These are phyloP conservation scores for Maudiozyma saulgeensis DNA, from an alignment of 805 yeast species.

Conservation along the genomic window DNA sequence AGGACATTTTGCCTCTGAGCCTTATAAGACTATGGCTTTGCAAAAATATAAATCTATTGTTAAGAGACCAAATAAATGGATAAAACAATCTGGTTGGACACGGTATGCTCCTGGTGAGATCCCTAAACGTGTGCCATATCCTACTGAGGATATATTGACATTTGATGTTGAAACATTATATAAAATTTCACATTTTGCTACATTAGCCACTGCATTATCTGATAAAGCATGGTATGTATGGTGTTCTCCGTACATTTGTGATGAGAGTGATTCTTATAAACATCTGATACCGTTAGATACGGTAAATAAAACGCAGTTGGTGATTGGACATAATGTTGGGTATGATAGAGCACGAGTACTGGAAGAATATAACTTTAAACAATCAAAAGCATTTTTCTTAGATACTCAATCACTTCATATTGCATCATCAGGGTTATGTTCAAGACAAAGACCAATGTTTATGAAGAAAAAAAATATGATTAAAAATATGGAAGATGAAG, in stretches of 20 bases:
- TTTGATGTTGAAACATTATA: constrained; percentile 89
- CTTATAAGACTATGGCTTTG: constrained; percentile 46
- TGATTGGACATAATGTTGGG: constrained; percentile 85
- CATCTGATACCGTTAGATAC: constrained; percentile 75
- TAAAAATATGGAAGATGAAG: constrained; percentile 6
- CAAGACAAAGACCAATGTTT: constrained; percentile 81
- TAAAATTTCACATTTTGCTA: constrained; percentile 62
- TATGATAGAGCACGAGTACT: constrained; percentile 79
- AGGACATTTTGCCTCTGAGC: constrained; percentile 50
- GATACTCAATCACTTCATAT: constrained; percentile 93
- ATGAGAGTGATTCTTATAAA: constrained; percentile 22
- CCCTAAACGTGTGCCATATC: constrained; percentile 55
- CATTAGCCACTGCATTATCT: constrained; percentile 74
- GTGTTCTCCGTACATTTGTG: constrained; percentile 76
- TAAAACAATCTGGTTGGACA: constrained; percentile 67
- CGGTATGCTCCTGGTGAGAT: constrained; percentile 47
- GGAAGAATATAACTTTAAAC: constrained; percentile 69
- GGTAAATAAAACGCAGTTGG: constrained; percentile 38
- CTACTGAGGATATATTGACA: constrained; percentile 61
- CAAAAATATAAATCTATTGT: constrained; percentile 34
- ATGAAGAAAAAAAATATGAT: constrained; percentile 39
- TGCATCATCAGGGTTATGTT: constrained; percentile 85
- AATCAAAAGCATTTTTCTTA: constrained; percentile 64
- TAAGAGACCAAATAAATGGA: constrained; percentile 45
- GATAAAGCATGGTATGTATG: constrained; percentile 83